Evolutionary conservation across 805 yeast genomes (phyloP).

Genomic region (Hanseniaspora valbyensis): DNA sequence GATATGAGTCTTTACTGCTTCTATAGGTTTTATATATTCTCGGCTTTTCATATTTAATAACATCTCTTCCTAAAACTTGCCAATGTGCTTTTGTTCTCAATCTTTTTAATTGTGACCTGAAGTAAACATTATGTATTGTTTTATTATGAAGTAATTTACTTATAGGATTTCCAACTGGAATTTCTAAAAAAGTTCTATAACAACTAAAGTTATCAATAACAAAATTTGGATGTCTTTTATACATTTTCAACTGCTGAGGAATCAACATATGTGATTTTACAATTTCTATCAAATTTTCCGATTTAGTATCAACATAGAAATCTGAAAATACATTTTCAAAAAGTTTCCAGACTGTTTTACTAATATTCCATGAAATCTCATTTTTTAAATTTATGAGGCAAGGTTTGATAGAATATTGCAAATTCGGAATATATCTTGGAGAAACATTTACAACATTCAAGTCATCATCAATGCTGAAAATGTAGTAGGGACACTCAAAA

Average conservation of each 20-base stretch:
- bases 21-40: slow-evolving; percentile 17
- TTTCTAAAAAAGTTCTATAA: slow-evolving; percentile 7
- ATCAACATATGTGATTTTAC: slow-evolving; percentile 17
- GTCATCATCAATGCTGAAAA: background rate
- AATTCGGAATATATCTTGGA: slow-evolving; percentile 8
- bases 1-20: background rate
- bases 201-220: slow-evolving; percentile 1
- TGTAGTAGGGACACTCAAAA: slow-evolving; percentile 1
- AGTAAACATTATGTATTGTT: background rate
- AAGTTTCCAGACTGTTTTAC: background rate
- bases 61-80: slow-evolving; percentile 23
- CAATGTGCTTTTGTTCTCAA: slow-evolving; percentile 24
- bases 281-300: background rate
- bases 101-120: slow-evolving; percentile 19
- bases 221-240: slow-evolving; percentile 16
- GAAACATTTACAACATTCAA: slow-evolving; percentile 1
- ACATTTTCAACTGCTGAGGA: slow-evolving; percentile 18
- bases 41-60: slow-evolving; percentile 9
- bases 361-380: slow-evolving; percentile 3
- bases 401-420: slow-evolving; percentile 3
- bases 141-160: slow-evolving; percentile 13
- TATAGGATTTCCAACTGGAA: slow-evolving; percentile 5
- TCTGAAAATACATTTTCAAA: background rate
- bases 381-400: slow-evolving; percentile 9
- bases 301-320: background rate